phyloP scores from a whole-genome alignment of 192 early-diverging fungal species.

The Coemansia sp. region DNA sequence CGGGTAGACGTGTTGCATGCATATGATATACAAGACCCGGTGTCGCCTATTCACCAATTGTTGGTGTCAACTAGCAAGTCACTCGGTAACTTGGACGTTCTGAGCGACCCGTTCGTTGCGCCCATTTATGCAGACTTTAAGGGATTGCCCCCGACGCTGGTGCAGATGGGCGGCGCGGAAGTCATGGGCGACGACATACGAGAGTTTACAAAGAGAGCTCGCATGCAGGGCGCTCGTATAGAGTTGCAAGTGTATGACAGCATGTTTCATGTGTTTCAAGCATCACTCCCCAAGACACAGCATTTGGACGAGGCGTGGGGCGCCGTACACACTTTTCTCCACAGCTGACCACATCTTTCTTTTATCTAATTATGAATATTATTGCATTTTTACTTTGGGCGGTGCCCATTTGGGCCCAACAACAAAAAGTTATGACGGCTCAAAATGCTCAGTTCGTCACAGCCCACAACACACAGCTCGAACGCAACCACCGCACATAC shows the following conservation, averaged over 20 bases:
- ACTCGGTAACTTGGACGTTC: neutral
- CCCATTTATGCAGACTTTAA: slow-evolving; percentile 24
- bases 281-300: neutral
- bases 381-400: neutral
- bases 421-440: neutral
- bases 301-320: slow-evolving; percentile 11
- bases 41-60: slow-evolving; percentile 6
- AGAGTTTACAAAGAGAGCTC: slow-evolving; percentile 27
- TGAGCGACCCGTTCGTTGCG: slow-evolving; percentile 35
- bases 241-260: slow-evolving; percentile 17
- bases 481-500: slow-evolving; percentile 28
- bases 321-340: slow-evolving; percentile 15
- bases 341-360: neutral
- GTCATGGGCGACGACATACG: slow-evolving; percentile 42
- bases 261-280: slow-evolving; percentile 47
- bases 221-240: neutral
- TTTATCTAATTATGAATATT: neutral
- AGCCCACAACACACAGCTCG: slow-evolving; percentile 44
- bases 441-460: slow-evolving; percentile 36
- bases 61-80: slow-evolving; percentile 10
- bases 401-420: neutral
- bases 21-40: neutral
- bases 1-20: slow-evolving; percentile 14
- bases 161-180: slow-evolving; percentile 39
- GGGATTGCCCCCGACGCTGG: slow-evolving; percentile 30